Percentiles rank a stretch among this genome's conserved stretches.
Conservation (phyloP, 257 asterid genomes). For the Gentiana macrophylla region DNA sequence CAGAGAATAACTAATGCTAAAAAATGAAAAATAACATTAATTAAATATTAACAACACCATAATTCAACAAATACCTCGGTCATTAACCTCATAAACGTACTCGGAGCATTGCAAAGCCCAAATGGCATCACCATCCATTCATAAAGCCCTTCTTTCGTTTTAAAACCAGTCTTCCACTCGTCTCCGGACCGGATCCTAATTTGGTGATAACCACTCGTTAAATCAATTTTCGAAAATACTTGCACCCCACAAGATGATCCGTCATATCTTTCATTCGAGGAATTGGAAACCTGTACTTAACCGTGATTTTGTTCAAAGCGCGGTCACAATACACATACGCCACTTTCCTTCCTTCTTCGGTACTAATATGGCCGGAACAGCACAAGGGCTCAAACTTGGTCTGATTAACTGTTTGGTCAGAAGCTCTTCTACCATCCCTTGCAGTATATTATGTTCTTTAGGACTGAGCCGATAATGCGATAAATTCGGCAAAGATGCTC, state of each 20-base stretch:
- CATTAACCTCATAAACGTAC: background rate
- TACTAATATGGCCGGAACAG: background rate
- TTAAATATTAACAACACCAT: no score
- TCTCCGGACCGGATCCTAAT: background rate
- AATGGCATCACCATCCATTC: background rate
- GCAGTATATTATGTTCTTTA: background rate
- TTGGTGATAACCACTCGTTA: background rate
- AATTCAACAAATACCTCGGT: no score
- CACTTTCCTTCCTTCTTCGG: background rate
- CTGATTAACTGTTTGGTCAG: background rate
- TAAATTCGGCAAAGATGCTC: background rate
- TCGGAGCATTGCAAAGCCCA: background rate
- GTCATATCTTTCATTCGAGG: background rate
- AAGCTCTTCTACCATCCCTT: background rate
- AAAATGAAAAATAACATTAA: no score
- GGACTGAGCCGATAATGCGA: background rate
- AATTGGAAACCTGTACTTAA: background rate
- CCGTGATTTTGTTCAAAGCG: background rate
- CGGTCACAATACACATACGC: background rate
- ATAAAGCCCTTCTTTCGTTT: background rate
- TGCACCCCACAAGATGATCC: background rate
- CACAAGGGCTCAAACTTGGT: background rate
- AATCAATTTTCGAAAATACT: background rate
- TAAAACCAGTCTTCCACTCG: background rate
- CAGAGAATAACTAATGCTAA: no score